Percentiles rank a stretch among this genome's conserved stretches.
Evolutionary conservation across 2,329 filamentous ascomycete species (phyloP).

Genomic region (Aspergillus quadricinctus): DNA sequence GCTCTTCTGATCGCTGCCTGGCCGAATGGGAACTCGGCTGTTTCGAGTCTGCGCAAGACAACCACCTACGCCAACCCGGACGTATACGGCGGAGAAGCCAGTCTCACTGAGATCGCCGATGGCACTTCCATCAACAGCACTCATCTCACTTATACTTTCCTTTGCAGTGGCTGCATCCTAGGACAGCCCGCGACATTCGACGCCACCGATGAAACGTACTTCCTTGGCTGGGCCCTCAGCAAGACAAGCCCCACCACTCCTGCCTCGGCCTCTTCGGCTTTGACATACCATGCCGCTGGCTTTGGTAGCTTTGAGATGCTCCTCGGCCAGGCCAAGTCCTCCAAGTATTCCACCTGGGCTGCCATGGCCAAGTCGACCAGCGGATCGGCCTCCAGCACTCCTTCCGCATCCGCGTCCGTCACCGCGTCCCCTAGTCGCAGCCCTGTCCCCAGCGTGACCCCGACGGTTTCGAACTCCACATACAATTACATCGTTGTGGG

Average conservation of each 20-base stretch:
- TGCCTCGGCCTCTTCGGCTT: conserved; percentile 6
- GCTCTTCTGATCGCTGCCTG: conserved; percentile 14
- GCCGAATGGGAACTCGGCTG: conserved; percentile 11
- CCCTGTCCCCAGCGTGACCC: conserved; percentile 6
- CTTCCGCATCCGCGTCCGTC: conserved; percentile 5
- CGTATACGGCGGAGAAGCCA: conserved; percentile 9
- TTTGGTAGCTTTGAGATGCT: conserved; percentile 14
- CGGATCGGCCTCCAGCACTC: conserved; percentile 1
- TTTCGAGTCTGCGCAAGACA: conserved; percentile 10
- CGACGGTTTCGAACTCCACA: conserved; percentile 13
- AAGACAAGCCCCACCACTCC: conserved; percentile 13
- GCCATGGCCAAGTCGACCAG: conserved; percentile 7
- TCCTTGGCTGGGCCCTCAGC: conserved; percentile 15
- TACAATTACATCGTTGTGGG: conserved; percentile 22
- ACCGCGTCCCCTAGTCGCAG: conserved; percentile 4
- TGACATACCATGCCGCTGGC: conserved; percentile 14
- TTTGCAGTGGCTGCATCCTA: conserved; percentile 13
- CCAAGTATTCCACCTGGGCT: conserved; percentile 15
- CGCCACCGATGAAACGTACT: conserved; percentile 8
- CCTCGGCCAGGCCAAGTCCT: conserved; percentile 11
- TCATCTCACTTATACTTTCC: conserved; percentile 17
- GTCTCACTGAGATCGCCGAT: conserved; percentile 10
- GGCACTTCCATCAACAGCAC: conserved; percentile 15
- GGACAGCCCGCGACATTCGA: conserved; percentile 13
- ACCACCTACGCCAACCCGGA: conserved; percentile 10